Percentiles rank a stretch among this genome's conserved stretches.
These are phyloP conservation scores for Mycena galopus DNA, from an alignment of 768 basidiomycete species.

Conservation along the genomic window DNA sequence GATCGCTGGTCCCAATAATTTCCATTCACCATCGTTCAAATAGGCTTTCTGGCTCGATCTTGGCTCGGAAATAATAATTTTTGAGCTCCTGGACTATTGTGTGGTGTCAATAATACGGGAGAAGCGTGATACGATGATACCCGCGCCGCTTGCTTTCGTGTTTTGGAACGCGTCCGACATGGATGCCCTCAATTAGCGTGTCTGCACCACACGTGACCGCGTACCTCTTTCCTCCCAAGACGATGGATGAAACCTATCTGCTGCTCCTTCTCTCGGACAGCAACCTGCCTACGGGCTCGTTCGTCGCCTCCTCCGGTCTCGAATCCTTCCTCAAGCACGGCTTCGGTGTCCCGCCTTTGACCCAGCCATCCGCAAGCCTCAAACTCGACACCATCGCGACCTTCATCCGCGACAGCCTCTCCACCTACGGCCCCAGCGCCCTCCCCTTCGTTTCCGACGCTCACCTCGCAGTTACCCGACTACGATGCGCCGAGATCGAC, in stretches of 20 bases:
- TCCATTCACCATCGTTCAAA: too few species aligned
- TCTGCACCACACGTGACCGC: slow-evolving; percentile 31
- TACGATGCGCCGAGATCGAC: slow-evolving; percentile 28
- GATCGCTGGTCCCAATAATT: too few species aligned
- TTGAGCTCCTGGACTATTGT: too few species aligned
- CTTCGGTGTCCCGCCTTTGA: slow-evolving; percentile 55
- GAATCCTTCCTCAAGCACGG: slow-evolving; percentile 94
- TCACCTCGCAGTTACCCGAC: slow-evolving; percentile 57
- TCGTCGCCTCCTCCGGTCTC: slow-evolving; percentile 93
- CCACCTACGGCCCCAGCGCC: slow-evolving; percentile 83
- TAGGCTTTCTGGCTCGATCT: too few species aligned
- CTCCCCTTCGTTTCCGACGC: slow-evolving; percentile 86
- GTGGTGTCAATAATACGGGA: too few species aligned
- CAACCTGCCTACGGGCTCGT: slow-evolving; percentile 96
- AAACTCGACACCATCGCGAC: slow-evolving; percentile 56
- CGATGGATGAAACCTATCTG: slow-evolving; percentile 69
- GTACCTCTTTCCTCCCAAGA: not conserved
- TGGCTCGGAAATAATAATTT: too few species aligned
- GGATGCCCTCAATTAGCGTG: too few species aligned
- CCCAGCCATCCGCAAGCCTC: slow-evolving; percentile 38
- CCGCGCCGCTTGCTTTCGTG: too few species aligned
- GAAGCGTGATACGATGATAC: too few species aligned
- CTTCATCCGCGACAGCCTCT: slow-evolving; percentile 80
- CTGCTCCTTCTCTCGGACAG: slow-evolving; percentile 89
- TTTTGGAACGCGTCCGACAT: too few species aligned